Evolutionary conservation across 1,139 yeast species (phyloP).

Genomic region (Hyphopichia pseudoburtonii): DNA sequence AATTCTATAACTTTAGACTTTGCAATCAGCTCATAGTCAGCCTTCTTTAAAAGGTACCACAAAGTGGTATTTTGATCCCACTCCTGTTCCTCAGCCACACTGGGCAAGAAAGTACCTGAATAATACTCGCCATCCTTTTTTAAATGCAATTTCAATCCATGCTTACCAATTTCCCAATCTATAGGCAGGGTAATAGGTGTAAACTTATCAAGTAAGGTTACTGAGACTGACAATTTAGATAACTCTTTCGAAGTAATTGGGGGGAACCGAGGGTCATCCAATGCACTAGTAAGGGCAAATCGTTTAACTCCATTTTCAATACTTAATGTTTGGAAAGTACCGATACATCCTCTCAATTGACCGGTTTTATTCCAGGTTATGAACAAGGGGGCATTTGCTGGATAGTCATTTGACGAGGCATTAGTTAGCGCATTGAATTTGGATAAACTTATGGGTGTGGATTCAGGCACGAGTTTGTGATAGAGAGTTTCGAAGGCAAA

Average conservation of each 20-base stretch:
- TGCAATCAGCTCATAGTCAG: constrained; percentile 39
- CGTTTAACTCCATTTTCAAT: constrained; percentile 58
- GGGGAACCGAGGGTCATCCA: constrained; percentile 73
- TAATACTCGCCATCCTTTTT: constrained; percentile 28
- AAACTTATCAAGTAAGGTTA: constrained; percentile 68
- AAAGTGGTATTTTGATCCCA: constrained; percentile 80
- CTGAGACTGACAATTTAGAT: constrained; percentile 41
- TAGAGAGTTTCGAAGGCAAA: constrained; percentile 39
- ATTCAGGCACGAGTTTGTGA: constrained; percentile 17
- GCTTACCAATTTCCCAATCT: constrained; percentile 81
- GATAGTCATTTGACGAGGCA: constrained; percentile 32
- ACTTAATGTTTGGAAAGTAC: constrained; percentile 60
- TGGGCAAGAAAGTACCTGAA: constrained; percentile 86
- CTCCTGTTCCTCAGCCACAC: constrained; percentile 84
- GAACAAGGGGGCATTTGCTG: constrained; percentile 59
- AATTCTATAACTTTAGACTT: constrained; percentile 20
- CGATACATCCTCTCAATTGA: constrained; percentile 85
- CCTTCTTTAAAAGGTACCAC: constrained; percentile 67
- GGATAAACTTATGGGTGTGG: constrained; percentile 16
- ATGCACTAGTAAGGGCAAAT: constrained; percentile 67
- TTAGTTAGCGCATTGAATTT: constrained; percentile 15
- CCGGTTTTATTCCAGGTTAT: constrained; percentile 77
- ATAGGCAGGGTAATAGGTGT: constrained; percentile 47
- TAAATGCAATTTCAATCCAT: constrained; percentile 72
- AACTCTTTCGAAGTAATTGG: constrained; percentile 65